Base-by-base conservation (phyloP, 495 filamentous ascomycete species). In the Penicillium salamii region DNA sequence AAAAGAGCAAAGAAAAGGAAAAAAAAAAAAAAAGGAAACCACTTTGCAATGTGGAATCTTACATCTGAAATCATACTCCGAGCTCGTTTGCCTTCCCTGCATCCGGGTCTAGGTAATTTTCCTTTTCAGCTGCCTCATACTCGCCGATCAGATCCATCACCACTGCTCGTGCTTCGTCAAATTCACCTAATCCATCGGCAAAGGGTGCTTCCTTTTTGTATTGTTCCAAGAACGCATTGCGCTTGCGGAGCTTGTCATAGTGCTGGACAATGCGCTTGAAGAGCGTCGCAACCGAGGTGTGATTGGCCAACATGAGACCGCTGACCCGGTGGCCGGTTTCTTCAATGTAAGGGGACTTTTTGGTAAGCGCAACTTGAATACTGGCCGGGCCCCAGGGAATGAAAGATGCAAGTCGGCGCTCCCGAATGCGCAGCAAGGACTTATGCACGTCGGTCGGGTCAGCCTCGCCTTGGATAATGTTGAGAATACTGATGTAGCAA, bases 351-450 rank as follows among this genome's bases (percentile, higher is more conserved):
- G 93, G 95, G 28, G 89, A 95, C 63, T 95, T 91, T 77, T 95
- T 96, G 4, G 93, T 97, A 35, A 97, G 73, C 1, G 93, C 93
- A 11, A 98, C 93, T 68, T 98, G 93, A 54, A 98, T 98, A 62
- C 87, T 92, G 9, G 93, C 93, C 0, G 93, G 93, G n/a, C 93
- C 93, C 93, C 93, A 98, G 13, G 95, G 95, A 54, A 98, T 97
- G 63, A 98, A 98, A 5, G 90, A 95, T 5, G 93, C 95, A 11
- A 98, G 77, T 36, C 88, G 85, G 40, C 93, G 88, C 70, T 98
- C 93, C 29, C 93, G 86, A 62, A 98, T 97, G 49, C 93, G 89
- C 44, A 98, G 84, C 44, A 98, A 78, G 29, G 91, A 96, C 82
- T 98, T 98, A 73, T 98, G 93, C 42, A 89, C 86, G 72, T 98